These are phyloP conservation scores for Aureobasidium sp. DNA, from an alignment of 2,329 filamentous ascomycete species.

Conservation along the genomic window DNA sequence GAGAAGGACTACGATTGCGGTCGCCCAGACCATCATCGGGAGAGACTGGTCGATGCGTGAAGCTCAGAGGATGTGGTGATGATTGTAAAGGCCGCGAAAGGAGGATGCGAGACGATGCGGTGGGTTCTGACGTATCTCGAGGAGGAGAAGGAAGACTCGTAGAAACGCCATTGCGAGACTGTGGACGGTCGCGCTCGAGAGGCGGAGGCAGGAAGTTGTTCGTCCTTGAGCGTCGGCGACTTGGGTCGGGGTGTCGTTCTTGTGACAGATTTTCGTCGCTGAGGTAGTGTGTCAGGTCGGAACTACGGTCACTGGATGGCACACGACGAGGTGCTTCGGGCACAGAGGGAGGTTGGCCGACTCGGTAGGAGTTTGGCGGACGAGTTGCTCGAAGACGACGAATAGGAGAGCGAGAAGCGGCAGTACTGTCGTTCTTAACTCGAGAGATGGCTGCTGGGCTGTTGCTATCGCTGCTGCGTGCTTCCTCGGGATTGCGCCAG, in stretches of 20 bases:
- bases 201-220: conserved; percentile 12
- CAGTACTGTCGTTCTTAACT: conserved; percentile 58
- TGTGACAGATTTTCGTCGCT: not conserved
- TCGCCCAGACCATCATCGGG: conserved; percentile 73
- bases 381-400: conserved; percentile 44
- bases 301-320: not conserved
- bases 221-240: conserved; percentile 1
- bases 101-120: conserved; percentile 5
- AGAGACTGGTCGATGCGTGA: conserved; percentile 12
- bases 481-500: conserved; percentile 60
- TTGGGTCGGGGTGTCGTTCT: not conserved
- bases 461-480: conserved; percentile 45
- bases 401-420: conserved; percentile 62
- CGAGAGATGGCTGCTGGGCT: conserved; percentile 54
- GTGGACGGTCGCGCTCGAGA: conserved; percentile 16
- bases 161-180: conserved; percentile 3
- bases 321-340: conserved; percentile 10
- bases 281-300: conserved; percentile 13
- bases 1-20: conserved; percentile 76
- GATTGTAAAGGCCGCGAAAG: not conserved
- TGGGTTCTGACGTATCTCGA: not conserved
- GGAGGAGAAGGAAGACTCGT: conserved; percentile 19
- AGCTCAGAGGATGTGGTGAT: conserved; percentile 11
- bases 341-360: conserved; percentile 1
- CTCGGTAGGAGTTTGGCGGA: not conserved